Base-by-base conservation (phyloP, 2,329 filamentous ascomycete species). In the Ophiosphaerella narmari region DNA sequence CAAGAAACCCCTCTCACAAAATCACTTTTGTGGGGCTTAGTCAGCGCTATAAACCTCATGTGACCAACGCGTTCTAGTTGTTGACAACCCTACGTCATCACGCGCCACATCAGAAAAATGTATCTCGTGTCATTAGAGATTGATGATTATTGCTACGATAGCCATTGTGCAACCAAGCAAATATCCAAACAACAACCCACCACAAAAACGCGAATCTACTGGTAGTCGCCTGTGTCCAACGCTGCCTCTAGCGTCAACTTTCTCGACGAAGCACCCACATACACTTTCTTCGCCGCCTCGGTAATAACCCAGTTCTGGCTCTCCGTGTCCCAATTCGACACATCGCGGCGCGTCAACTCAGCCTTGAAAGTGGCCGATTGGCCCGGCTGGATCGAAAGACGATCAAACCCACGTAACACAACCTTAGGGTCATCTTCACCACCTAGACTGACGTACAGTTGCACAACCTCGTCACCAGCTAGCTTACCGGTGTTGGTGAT, bases 281-380 rank as follows among this genome's bases (percentile, higher is more conserved):
- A 82, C 35, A 85, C 78, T 49, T 76, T 85, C 78, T 86, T 86
- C 44, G 78, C 73, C 59, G 83, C 78, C 18, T 75, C 63, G 26
- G 76, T 78, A 46, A 86, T 77, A 39, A 91, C 82, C 92, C 93
- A 97, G 78, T 97, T 87, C 79, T 97, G 92, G n/a, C 76, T 71
- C 1, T 68, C 79, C 1, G 83, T 77, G 60, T 96, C 90, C 92
- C 93, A 97, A 77, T 91, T 94, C 70, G 87, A 91, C 48, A 97
- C 61, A 67, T 97, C 93, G 48, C 91, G 85, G 34, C 92, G 82
- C 5, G 86, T 91, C 47, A 97, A 74, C 13, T 86, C 81, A 0
- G 84, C 86, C 1, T 73, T 79, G 77, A 94, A 95, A 2, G 80
- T 83, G 3, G 77, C 79, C 43, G 81, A 84, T 72, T 84, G 72